Percentiles rank a stretch among this genome's conserved stretches.
Evolutionary conservation across 306 rosid species (phyloP).

Genomic region (Acacia acuminata): DNA sequence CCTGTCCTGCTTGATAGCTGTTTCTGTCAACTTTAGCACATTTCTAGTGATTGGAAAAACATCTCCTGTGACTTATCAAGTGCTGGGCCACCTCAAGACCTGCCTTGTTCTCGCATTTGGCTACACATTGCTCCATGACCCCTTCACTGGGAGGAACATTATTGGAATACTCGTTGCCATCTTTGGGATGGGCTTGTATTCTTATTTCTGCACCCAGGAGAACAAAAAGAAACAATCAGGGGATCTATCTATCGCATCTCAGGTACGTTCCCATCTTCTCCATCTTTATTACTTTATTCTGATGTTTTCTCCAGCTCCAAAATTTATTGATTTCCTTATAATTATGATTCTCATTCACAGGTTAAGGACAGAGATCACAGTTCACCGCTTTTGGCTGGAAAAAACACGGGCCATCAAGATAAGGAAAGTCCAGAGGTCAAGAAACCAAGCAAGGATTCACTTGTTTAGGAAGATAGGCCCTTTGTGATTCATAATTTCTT

Average conservation of each 20-base stretch:
- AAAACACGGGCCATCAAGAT: constrained; percentile 58
- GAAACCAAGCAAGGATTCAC: constrained; percentile 77
- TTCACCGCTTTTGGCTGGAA: constrained; percentile 61
- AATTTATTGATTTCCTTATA: neutral
- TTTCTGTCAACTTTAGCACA: constrained; percentile 95
- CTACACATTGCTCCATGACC: constrained; percentile 93
- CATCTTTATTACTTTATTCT: neutral
- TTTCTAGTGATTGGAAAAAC: constrained; percentile 96
- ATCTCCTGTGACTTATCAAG: constrained; percentile 97
- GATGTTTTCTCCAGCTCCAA: neutral
- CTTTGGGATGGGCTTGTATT: constrained; percentile 90
- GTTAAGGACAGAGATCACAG: constrained; percentile 65
- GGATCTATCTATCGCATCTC: constrained; percentile 64
- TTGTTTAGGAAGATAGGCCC: constrained; percentile 51
- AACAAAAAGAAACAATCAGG: constrained; percentile 69
- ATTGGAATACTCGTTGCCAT: constrained; percentile 78
- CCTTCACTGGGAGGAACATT: constrained; percentile 88
- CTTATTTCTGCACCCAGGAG: constrained; percentile 87
- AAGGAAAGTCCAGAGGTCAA: constrained; percentile 71
- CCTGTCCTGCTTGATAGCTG: constrained; percentile 87
- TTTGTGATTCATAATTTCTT: constrained; percentile 21
- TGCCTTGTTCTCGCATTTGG: constrained; percentile 96
- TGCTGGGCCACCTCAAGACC: constrained; percentile 93
- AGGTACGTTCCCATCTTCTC: constrained; percentile 43
- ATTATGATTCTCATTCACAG: constrained; percentile 33